Conservation (phyloP, 306 rosid species). For the Calophaca sinica region DNA sequence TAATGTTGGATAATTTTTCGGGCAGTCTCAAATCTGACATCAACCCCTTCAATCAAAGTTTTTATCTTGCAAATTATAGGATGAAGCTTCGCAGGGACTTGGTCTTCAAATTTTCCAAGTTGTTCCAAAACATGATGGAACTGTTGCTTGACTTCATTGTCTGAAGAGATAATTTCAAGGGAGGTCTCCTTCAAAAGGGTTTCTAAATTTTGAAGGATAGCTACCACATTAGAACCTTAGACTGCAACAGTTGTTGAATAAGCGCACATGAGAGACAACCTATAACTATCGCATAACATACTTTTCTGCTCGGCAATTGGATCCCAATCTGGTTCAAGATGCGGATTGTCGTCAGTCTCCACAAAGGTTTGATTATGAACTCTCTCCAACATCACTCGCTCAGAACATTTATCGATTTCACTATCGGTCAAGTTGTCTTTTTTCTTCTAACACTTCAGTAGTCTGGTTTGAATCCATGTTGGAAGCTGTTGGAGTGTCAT, state of each 20-base stretch:
- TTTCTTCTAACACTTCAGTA: no score
- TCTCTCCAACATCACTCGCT: no score
- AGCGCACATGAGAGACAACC: neutral
- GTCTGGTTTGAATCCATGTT: no score
- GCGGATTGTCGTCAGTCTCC: neutral
- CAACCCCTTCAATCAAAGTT: conserved; percentile 21
- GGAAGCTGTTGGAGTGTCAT: no score
- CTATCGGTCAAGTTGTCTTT: no score
- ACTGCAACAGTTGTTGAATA: conserved; percentile 1
- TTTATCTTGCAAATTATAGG: neutral
- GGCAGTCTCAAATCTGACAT: neutral
- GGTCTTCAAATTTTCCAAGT: neutral
- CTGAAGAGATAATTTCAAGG: conserved; percentile 18
- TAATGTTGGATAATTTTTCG: conserved; percentile 16
- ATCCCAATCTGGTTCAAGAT: conserved; percentile 10
- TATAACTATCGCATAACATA: conserved; percentile 19
- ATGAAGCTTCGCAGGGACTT: conserved; percentile 10
- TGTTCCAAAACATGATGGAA: conserved; percentile 3
- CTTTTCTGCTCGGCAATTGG: conserved; percentile 4
- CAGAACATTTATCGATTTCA: no score
- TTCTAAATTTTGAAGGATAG: conserved; percentile 7
- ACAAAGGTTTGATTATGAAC: no score
- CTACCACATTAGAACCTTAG: no score
- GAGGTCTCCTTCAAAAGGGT: conserved; percentile 13
- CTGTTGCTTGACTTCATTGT: conserved; percentile 21